phyloP scores from a whole-genome alignment of 129 eudicot genomes.

The Flaveria linearis region DNA sequence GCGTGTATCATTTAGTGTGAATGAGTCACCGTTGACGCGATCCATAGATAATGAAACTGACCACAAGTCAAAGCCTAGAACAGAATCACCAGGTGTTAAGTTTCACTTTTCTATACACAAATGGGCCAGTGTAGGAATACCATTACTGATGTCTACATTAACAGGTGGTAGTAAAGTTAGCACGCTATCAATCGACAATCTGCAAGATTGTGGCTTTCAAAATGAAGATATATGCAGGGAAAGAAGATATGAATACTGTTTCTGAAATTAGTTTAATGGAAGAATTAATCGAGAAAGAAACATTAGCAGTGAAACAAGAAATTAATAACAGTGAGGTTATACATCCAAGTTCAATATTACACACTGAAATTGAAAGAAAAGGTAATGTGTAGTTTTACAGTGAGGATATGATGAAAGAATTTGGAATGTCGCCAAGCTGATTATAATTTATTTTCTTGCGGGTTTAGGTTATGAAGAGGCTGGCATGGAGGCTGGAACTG shows the following conservation, averaged over 20 bases:
- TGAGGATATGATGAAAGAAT: not conserved
- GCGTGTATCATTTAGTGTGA: slow-evolving; percentile 36
- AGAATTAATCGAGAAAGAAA: not conserved
- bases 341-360: slow-evolving; percentile 34
- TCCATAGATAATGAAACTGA: slow-evolving; percentile 34
- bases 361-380: slow-evolving; percentile 36
- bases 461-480: slow-evolving; percentile 37
- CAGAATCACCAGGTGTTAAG: slow-evolving; percentile 39
- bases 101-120: slow-evolving; percentile 90
- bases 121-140: slow-evolving; percentile 75
- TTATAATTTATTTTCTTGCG: not conserved
- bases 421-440: not conserved
- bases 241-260: slow-evolving; percentile 26
- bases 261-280: slow-evolving; percentile 25
- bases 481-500: slow-evolving; percentile 8
- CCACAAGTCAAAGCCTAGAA: slow-evolving; percentile 29
- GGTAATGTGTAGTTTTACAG: slow-evolving; percentile 41
- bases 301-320: too few relatives aligned
- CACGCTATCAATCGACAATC: not conserved
- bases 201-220: slow-evolving; percentile 27
- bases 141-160: slow-evolving; percentile 47
- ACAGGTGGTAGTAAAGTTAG: slow-evolving; percentile 39
- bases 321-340: not conserved
- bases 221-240: slow-evolving; percentile 15
- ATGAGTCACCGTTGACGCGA: slow-evolving; percentile 24